Percentiles rank a stretch among this genome's conserved stretches.
Conservation (phyloP, 2,329 filamentous ascomycete species). For the Fusarium sororula region DNA sequence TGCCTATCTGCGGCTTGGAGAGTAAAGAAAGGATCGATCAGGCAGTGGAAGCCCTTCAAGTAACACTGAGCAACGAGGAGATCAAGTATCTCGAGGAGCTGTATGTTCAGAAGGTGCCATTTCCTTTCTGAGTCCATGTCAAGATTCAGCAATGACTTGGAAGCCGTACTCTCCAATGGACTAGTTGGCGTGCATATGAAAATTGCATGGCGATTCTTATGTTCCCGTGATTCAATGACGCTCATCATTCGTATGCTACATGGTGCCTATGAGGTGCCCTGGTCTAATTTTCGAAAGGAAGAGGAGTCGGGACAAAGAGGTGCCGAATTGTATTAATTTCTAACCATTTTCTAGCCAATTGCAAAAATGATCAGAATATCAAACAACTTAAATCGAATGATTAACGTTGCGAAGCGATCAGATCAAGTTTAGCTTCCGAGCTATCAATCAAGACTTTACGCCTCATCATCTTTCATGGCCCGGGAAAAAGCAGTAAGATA, state of each 20-base stretch:
- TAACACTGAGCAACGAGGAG: not conserved
- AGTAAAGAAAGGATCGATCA: not conserved
- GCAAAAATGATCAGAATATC: not conserved
- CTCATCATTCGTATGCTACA: not conserved
- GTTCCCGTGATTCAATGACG: not conserved
- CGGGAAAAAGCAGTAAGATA: not conserved
- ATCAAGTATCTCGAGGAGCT: not conserved
- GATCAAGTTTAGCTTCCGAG: not conserved
- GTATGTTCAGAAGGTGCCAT: not conserved
- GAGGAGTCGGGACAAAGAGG: not conserved
- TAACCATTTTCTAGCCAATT: not conserved
- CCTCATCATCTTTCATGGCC: rapidly evolving
- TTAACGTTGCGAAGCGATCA: not conserved
- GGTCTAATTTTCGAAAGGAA: not conserved
- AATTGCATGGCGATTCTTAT: no score
- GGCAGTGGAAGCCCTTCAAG: not conserved
- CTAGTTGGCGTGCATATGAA: no score
- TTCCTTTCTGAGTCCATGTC: not conserved
- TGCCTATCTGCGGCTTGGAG: not conserved
- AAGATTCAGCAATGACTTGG: no score
- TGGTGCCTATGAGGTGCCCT: not conserved
- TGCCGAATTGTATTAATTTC: rapidly evolving
- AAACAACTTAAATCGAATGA: no score
- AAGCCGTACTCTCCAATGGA: no score
- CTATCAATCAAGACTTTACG: not conserved